Percentiles rank a stretch among this genome's conserved stretches.
Evolutionary conservation across 2,329 filamentous ascomycete species (phyloP).

Genomic region (Hypoxylon sp.): DNA sequence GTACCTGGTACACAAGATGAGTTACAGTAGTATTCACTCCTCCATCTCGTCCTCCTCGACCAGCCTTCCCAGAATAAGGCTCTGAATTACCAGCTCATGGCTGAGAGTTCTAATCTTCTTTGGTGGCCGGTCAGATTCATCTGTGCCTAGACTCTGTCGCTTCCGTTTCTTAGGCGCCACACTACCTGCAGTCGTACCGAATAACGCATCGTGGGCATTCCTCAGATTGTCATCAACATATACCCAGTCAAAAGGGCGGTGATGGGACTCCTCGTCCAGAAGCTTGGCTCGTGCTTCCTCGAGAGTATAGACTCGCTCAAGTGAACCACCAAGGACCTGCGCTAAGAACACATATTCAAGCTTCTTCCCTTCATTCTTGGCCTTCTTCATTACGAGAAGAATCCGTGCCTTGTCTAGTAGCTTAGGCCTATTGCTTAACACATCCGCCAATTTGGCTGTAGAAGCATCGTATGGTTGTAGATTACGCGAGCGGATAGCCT

Average conservation of each 20-base stretch:
- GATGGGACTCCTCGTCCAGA: conserved; percentile 63
- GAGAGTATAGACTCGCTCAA: conserved; percentile 76
- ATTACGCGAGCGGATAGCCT: conserved; percentile 81
- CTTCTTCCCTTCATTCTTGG: conserved; percentile 74
- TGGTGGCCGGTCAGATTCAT: conserved; percentile 57
- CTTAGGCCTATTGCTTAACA: conserved; percentile 72
- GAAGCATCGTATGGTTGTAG: conserved; percentile 73
- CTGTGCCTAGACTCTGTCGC: conserved; percentile 58
- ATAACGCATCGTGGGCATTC: conserved; percentile 67
- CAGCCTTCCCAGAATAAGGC: conserved; percentile 86
- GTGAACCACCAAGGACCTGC: conserved; percentile 79
- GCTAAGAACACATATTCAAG: conserved; percentile 85
- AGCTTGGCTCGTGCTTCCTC: conserved; percentile 75
- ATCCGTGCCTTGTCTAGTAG: conserved; percentile 76
- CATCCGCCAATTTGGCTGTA: conserved; percentile 68
- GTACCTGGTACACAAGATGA: conserved; percentile 3
- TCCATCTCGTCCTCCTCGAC: conserved; percentile 72
- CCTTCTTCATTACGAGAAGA: conserved; percentile 78
- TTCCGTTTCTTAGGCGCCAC: conserved; percentile 62
- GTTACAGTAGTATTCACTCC: conserved; percentile 30
- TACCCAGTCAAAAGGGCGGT: conserved; percentile 78
- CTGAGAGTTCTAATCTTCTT: conserved; percentile 77
- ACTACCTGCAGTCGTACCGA: conserved; percentile 53
- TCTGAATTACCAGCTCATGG: conserved; percentile 92
- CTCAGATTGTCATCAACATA: conserved; percentile 78